Base-by-base conservation (phyloP, 768 basidiomycete genomes). In the Termitomyces sp. region DNA sequence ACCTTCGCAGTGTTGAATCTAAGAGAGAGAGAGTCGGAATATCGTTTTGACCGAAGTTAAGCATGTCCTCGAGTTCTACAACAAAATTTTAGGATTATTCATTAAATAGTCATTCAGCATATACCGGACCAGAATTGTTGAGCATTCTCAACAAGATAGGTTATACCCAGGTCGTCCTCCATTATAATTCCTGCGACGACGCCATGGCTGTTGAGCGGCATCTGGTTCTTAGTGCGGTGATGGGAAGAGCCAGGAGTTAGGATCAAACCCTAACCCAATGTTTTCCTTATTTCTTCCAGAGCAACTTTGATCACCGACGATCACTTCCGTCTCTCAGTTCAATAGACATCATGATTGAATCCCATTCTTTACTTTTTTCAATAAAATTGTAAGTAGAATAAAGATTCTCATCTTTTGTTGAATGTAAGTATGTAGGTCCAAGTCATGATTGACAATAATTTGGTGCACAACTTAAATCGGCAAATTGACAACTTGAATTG, bases 51-150 rank as follows among this genome's bases (percentile, higher is more conserved):
- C 88, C 86, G 8, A 95, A 71, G 46, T 78, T 77, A 32, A 96
- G 70, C 40, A 89, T 83, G 56, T 95, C 93, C 52, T 96, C 94
- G 27, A 98, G 82, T 72, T 98, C 96, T 98, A 65, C 18, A 58
- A 37, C 34, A 57, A 55, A 43, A 39, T 27, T 18, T 53, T 20
- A 47, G 46, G 24, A 37, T 44, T 22, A 26, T 44, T 56, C 47
- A 30, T 30, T 51, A 40, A 51, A 33, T 22, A 52, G 44, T 40
- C 46, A 51, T 52, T 52, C 30, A 51, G 46, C 46, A 67, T 88
- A 62, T 67, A 93, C 91, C 91, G 65, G 89, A 87, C 92, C 93
- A 95, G 71, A 94, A 95, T 71, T 94, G 91, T 62, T 90, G 91
- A 44, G 89, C 83, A 56, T 84, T 89, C 62, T 90, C 86, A 63